Percentiles rank a stretch among this genome's conserved stretches.
phyloP scores from a whole-genome alignment of 139 green algal species.

The Auxenochlorella pyrenoidosa region DNA sequence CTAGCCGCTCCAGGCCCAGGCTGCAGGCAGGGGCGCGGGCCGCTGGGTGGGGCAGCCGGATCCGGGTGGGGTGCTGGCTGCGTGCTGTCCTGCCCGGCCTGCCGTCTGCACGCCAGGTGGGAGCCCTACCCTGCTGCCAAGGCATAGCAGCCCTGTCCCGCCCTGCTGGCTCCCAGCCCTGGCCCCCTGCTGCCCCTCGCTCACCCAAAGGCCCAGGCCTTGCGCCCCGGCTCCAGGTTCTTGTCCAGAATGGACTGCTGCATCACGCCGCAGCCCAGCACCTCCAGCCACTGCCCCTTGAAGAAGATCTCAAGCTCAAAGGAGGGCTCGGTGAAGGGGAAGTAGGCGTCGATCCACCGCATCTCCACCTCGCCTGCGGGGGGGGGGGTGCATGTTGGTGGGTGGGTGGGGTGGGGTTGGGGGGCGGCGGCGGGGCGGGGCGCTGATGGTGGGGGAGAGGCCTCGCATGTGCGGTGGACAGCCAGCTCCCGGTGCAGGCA shows the following conservation, averaged over 20 bases:
- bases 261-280: conserved; percentile 98
- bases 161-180: too few species aligned
- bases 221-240: conserved; percentile 55
- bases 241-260: conserved; percentile 90
- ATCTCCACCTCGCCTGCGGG: conserved; percentile 74
- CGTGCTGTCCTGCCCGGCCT: too few species aligned
- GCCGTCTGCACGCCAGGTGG: too few species aligned
- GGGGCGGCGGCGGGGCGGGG: background rate
- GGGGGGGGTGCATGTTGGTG: too few species aligned
- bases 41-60: too few species aligned
- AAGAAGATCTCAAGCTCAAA: conserved; percentile 99
- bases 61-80: too few species aligned
- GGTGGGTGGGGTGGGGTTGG: background rate
- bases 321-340: conserved; percentile 98
- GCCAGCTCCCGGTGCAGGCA: too few species aligned
- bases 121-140: too few species aligned
- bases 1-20: conserved; percentile 96
- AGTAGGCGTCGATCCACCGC: conserved; percentile 98
- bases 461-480: too few species aligned
- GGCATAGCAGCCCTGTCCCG: too few species aligned
- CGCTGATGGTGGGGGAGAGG: background rate
- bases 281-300: conserved; percentile 98
- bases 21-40: conserved; percentile 33
- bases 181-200: background rate
- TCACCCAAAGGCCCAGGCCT: conserved; percentile 65